Evolutionary conservation across 108 stramenopile genomes (phyloP).

Genomic region (Pseudonitzschia pungens): DNA sequence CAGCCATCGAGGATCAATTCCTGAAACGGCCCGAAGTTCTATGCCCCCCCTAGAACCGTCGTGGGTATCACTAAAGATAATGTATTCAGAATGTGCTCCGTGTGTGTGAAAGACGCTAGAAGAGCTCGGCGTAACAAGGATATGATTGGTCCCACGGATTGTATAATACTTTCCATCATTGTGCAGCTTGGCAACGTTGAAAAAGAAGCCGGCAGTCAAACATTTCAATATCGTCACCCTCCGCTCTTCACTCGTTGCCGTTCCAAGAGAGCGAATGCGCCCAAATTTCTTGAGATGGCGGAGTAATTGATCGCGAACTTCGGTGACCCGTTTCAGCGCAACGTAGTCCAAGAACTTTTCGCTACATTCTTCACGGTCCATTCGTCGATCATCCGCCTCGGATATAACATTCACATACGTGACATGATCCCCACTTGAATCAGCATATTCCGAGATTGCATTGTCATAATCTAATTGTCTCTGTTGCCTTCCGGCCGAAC

Average conservation of each 20-base stretch:
- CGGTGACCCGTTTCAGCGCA: conserved; percentile 67
- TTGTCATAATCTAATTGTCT: conserved; percentile 68
- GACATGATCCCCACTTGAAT: conserved; percentile 89
- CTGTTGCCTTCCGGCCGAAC: conserved; percentile 52
- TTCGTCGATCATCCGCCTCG: conserved; percentile 60
- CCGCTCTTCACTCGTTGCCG: conserved; percentile 47
- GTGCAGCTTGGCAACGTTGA: conserved; percentile 90
- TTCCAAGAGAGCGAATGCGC: conserved; percentile 41
- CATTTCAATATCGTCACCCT: conserved; percentile 76
- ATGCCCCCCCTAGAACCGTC: conserved; percentile 82
- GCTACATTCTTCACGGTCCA: conserved; percentile 72
- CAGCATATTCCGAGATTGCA: conserved; percentile 82
- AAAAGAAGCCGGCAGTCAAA: conserved; percentile 92
- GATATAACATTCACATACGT: conserved; percentile 81
- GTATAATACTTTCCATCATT: conserved; percentile 94
- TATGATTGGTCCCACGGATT: conserved; percentile 60
- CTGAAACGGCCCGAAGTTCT: conserved; percentile 79
- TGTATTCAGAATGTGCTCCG: conserved; percentile 66
- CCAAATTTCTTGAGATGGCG: conserved; percentile 63
- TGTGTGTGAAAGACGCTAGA: conserved; percentile 70
- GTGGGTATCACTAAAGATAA: conserved; percentile 76
- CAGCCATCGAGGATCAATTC: conserved; percentile 94
- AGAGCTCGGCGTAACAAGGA: conserved; percentile 61
- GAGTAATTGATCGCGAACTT: conserved; percentile 76
- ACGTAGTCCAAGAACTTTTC: conserved; percentile 81